These are phyloP conservation scores for Nicotiana undulata DNA, from an alignment of 257 asterid genomes.

Conservation along the genomic window DNA sequence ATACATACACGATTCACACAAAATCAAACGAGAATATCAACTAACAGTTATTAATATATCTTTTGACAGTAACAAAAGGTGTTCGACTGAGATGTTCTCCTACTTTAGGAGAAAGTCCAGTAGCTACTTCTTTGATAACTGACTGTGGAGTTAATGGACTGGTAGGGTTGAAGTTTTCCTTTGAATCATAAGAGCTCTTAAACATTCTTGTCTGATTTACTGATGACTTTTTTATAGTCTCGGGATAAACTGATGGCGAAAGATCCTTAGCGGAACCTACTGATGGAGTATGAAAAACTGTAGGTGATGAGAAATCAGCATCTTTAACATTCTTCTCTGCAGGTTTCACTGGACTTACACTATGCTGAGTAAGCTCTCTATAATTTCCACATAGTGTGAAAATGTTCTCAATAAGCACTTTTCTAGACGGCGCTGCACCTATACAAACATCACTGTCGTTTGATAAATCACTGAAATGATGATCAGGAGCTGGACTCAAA, in stretches of 20 bases:
- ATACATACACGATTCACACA: not conserved
- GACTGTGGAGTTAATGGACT: conserved; percentile 31
- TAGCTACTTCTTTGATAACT: conserved; percentile 18
- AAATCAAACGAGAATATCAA: not conserved
- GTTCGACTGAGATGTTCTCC: conserved; percentile 39
- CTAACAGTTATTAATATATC: conserved; percentile 7
- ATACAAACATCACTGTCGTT: conserved; percentile 16
- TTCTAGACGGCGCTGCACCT: conserved; percentile 38
- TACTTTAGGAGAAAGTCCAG: conserved; percentile 29
- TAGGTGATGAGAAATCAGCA: conserved; percentile 2
- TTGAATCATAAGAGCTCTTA: conserved; percentile 16
- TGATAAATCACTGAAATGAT: conserved; percentile 4
- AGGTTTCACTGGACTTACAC: conserved; percentile 17
- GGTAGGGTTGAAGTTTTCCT: conserved; percentile 33
- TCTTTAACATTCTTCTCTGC: conserved; percentile 6
- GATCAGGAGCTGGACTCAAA: not conserved
- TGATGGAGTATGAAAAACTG: conserved; percentile 5
- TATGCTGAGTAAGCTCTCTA: conserved; percentile 41
- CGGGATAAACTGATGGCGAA: conserved; percentile 6
- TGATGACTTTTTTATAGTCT: conserved; percentile 9
- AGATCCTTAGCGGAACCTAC: conserved; percentile 10
- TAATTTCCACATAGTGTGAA: conserved; percentile 62
- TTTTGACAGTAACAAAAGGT: conserved; percentile 43
- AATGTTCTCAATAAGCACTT: conserved; percentile 49
- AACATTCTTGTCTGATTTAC: conserved; percentile 12